Conservation (phyloP, 2,329 filamentous ascomycete genomes). For the Dactylellina parvicollis region DNA sequence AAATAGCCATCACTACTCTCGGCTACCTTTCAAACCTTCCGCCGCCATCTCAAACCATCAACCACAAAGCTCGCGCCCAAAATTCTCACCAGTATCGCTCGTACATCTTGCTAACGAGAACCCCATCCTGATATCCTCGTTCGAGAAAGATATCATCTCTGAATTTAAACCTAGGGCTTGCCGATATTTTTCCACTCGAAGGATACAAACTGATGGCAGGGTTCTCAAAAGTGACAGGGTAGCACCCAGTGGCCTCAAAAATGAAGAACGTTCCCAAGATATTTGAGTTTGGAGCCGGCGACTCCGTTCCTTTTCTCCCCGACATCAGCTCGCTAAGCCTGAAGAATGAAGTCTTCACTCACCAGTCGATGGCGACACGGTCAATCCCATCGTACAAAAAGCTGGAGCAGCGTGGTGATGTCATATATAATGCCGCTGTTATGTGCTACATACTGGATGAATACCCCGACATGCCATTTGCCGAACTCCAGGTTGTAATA, state of each 20-base stretch:
- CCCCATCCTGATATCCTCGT: no score
- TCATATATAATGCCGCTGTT: not conserved
- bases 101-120: no score
- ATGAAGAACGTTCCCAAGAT: not conserved
- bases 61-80: no score
- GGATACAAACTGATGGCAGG: no score
- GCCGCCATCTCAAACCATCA: no score
- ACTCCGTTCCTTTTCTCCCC: not conserved
- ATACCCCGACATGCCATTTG: constrained; percentile 1
- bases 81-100: no score
- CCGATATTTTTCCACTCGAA: no score
- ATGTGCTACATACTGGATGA: constrained; percentile 1
- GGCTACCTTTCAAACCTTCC: no score
- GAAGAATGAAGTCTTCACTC: constrained; percentile 3
- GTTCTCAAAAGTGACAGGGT: no score
- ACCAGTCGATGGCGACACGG: not conserved
- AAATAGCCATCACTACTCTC: no score
- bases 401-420: constrained; percentile 25
- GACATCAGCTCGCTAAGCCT: not conserved
- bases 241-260: not conserved
- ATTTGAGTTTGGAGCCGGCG: not conserved
- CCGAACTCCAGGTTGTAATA: constrained; percentile 3
- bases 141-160: no score
- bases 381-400: not conserved
- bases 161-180: no score